phyloP scores from a whole-genome alignment of 2,329 filamentous ascomycete genomes.

The Verticillium klebahnii region DNA sequence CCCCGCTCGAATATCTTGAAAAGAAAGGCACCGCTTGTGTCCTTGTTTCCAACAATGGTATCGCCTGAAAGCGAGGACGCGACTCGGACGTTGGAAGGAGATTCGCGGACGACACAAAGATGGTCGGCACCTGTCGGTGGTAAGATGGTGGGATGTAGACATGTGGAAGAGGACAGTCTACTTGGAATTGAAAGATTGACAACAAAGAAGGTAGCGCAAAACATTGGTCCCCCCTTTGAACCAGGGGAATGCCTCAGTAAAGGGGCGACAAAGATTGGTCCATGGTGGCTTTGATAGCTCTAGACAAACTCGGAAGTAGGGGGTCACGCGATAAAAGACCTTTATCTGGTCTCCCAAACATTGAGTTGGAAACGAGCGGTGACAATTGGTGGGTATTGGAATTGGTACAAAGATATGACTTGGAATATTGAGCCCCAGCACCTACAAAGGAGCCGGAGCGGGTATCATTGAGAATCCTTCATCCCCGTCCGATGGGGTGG shows the following conservation, averaged over 20 bases:
- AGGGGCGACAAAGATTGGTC: neutral
- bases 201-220: neutral
- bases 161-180: neutral
- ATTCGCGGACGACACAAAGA: neutral
- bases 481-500: constrained; percentile 71
- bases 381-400: neutral
- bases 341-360: neutral
- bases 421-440: constrained; percentile 4
- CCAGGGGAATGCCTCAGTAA: neutral
- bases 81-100: neutral
- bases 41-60: neutral
- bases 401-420: neutral
- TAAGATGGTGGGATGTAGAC: neutral
- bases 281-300: neutral
- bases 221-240: neutral
- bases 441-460: constrained; percentile 5
- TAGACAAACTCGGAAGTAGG: neutral
- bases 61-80: neutral
- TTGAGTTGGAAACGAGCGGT: neutral
- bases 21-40: too few species aligned
- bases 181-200: neutral
- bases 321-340: neutral
- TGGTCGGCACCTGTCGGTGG: neutral
- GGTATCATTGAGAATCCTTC: constrained; percentile 8
- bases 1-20: neutral